Evolutionary conservation across 2,329 filamentous ascomycete species (phyloP).

Genomic region (Aureobasidium sp.): DNA sequence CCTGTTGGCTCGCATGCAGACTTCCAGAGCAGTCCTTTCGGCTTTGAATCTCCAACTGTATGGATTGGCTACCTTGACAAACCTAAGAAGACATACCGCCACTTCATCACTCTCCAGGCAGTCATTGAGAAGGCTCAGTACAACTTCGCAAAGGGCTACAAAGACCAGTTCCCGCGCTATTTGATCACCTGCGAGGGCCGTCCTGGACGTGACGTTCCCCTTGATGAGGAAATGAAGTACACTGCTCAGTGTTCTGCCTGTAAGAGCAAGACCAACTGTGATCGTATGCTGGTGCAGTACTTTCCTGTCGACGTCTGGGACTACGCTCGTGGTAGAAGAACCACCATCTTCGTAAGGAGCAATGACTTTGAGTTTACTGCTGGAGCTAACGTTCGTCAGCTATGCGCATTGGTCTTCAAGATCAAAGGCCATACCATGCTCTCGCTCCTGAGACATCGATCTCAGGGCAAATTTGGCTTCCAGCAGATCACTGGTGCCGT

Average conservation of each 20-base stretch:
- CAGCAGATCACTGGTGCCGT: not conserved
- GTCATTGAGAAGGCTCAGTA: not conserved
- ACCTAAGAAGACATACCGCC: not conserved
- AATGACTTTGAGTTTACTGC: not conserved
- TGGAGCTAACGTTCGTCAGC: not conserved
- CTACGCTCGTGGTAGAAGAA: not conserved
- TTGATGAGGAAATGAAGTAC: not conserved
- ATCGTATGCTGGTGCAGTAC: not conserved
- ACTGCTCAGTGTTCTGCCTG: not conserved
- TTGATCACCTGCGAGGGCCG: not conserved
- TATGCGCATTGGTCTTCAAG: not conserved
- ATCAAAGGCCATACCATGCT: not conserved
- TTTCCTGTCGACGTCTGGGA: not conserved
- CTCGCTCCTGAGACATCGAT: not conserved
- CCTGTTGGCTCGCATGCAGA: not conserved
- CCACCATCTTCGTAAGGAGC: not conserved
- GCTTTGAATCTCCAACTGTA: not conserved
- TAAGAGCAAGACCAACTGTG: not conserved
- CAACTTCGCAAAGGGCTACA: not conserved
- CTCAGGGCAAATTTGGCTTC: not conserved
- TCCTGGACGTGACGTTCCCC: not conserved
- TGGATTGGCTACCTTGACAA: conserved; percentile 3
- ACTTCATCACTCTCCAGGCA: not conserved
- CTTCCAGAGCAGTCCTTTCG: not conserved
- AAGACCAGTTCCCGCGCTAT: not conserved